A percentile compares a stretch with the other conserved stretches of the same genome.
Evolutionary conservation across 1,284 basidiomycete genomes (phyloP).

Genomic region (Sporisorium graminicola): DNA sequence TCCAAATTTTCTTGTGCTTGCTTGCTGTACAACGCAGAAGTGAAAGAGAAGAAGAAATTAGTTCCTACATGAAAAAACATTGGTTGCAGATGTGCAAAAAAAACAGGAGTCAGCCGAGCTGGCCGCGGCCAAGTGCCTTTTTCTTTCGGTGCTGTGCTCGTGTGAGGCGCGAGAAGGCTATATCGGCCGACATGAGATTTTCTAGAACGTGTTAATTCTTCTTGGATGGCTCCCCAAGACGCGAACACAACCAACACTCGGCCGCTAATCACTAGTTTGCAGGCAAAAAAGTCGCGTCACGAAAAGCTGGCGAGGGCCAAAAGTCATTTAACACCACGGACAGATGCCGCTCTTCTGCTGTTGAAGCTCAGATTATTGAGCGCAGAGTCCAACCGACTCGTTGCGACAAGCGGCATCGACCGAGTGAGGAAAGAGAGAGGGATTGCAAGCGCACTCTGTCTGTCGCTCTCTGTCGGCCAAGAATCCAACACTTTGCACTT

Average conservation of each 20-base stretch:
- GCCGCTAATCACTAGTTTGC: conserved; percentile 9
- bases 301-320: conserved; percentile 15
- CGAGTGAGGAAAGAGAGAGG: background rate
- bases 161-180: background rate
- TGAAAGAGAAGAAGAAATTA: conserved; percentile 5
- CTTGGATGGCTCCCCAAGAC: background rate
- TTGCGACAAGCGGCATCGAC: background rate
- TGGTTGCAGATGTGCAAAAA: background rate
- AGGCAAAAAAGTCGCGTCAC: conserved; percentile 35
- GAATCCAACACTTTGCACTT: conserved; percentile 4
- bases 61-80: background rate
- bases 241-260: conserved; percentile 31
- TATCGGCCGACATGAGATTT: conserved; percentile 4
- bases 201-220: background rate
- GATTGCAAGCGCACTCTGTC: background rate
- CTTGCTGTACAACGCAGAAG: background rate
- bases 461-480: background rate
- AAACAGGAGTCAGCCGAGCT: conserved; percentile 4
- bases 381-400: too few species aligned
- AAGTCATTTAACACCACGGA: conserved; percentile 42
- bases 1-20: conserved; percentile 21
- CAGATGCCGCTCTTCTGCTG: background rate
- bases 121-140: background rate
- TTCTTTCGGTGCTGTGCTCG: background rate
- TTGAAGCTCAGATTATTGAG: background rate